Base-by-base conservation (phyloP, 2,329 filamentous ascomycete genomes). In the Aspergillus sp. region DNA sequence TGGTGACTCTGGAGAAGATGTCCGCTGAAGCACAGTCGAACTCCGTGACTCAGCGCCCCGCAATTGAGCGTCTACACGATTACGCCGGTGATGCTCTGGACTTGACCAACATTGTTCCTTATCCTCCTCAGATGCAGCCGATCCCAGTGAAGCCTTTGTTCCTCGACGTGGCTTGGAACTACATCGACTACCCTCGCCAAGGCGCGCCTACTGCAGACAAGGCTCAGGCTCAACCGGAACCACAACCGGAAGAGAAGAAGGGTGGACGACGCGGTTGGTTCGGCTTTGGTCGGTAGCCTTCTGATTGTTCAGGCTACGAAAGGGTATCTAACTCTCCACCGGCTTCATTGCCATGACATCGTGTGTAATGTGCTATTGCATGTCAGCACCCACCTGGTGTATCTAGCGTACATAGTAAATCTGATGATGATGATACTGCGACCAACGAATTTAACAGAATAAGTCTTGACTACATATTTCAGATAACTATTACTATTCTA, bases 141-240 rank as follows among this genome's bases (percentile, higher is more conserved):
- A 87, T 98, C 41, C 92, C 95, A 0, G 89, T 96, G 55, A 99
- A 99, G 81, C 95, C 95, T 27, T 83, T 98, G 36, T 98, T 98
- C 82, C 86, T 98, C 61, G 95, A 99, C 72, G 89, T 96, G 7
- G 95, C 95, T 8, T 99, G 92, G 90, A 98, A 98, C 74, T 98
- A 97, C 74, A 93, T 99, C 63, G 87, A 92, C 52, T 99, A 99
- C 72, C 92, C 93, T 0, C 88, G 87, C 36, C 86, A 86, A 62
- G 68, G 59, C 7, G 64, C 67, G 23, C 64, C 66, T 32, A 61
- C 69, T 30, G 70, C 71, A 61, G 69, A 63, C 15, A 72, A 74
- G 27, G 63, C 68, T 4, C 66, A 73, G 11, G 66, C 66, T 5
- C 62, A 70, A 42, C 61, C 65, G 3, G 67, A 71, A 41, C 55